Conservation (phyloP, 106 monocot species). For the Dendrobium chrysotoxum region DNA sequence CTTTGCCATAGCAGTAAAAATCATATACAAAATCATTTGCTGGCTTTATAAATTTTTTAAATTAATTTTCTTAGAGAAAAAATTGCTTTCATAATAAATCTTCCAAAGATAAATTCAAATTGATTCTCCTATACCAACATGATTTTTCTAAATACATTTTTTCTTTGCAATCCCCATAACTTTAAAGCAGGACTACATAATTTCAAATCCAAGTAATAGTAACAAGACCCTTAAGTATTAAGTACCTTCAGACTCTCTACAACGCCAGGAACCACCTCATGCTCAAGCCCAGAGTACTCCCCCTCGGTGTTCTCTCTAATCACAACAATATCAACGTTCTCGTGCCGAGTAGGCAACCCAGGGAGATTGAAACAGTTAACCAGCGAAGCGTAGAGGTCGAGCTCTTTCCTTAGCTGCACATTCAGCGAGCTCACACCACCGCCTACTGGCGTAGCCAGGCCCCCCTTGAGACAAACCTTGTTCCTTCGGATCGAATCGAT, state of each 20-base stretch:
- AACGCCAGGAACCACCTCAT: slow-evolving; percentile 52
- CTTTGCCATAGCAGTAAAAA: too few species aligned
- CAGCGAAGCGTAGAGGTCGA: slow-evolving; percentile 33
- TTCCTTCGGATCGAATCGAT: slow-evolving; percentile 44
- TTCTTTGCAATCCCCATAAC: too few species aligned
- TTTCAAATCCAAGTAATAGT: too few species aligned
- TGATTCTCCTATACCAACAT: too few species aligned
- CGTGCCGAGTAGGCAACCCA: slow-evolving; percentile 35
- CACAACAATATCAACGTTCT: slow-evolving; percentile 48
- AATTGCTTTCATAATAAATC: too few species aligned
- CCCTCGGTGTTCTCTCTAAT: slow-evolving; percentile 53
- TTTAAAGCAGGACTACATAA: too few species aligned
- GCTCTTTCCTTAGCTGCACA: slow-evolving; percentile 32
- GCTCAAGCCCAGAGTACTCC: slow-evolving; percentile 51
- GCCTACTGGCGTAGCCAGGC: slow-evolving; percentile 41
- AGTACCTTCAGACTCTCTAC: slow-evolving; percentile 47
- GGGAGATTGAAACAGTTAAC: slow-evolving; percentile 42
- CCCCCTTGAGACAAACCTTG: slow-evolving; percentile 51
- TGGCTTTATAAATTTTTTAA: too few species aligned
- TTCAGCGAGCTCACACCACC: slow-evolving; percentile 43
- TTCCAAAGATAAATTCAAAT: too few species aligned
- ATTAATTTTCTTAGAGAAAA: too few species aligned
- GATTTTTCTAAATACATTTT: too few species aligned
- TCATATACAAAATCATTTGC: too few species aligned
- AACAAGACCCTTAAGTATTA: too few species aligned